A percentile compares a stretch with the other conserved stretches of the same genome.
Conservation (phyloP, 2,329 filamentous ascomycete species). For the Penicillium sp. region DNA sequence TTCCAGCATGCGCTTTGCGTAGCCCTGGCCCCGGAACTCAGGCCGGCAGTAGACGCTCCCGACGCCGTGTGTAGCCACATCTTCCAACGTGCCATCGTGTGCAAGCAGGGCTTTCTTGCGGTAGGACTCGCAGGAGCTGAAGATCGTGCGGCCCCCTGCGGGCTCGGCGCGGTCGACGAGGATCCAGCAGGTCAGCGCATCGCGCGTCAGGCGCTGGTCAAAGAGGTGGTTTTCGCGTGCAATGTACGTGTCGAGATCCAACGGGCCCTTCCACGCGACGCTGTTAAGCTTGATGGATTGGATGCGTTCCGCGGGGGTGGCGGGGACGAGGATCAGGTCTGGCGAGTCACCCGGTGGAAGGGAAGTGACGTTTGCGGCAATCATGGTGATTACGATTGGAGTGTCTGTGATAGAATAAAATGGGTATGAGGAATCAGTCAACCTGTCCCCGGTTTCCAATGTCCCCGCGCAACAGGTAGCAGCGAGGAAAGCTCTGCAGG, state of each 20-base stretch:
- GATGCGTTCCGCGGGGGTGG: conserved; percentile 54
- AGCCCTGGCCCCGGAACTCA: conserved; percentile 66
- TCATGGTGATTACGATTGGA: conserved; percentile 36
- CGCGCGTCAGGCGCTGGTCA: conserved; percentile 51
- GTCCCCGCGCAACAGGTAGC: no score
- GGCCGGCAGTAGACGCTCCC: conserved; percentile 75
- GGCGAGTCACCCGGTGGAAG: conserved; percentile 52
- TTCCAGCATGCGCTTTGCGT: conserved; percentile 71
- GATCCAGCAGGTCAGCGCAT: conserved; percentile 60
- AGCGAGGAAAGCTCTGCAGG: no score
- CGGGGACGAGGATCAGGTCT: conserved; percentile 53
- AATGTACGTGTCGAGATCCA: conserved; percentile 56
- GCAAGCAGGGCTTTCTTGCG: conserved; percentile 43
- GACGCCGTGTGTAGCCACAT: conserved; percentile 64
- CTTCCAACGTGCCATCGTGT: conserved; percentile 55
- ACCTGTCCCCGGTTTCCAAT: no score
- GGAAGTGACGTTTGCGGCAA: conserved; percentile 32
- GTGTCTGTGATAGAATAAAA: no score
- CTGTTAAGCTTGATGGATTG: conserved; percentile 55
- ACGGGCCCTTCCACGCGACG: conserved; percentile 56
- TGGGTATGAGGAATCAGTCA: no score
- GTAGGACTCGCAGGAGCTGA: conserved; percentile 59
- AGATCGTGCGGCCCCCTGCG: conserved; percentile 45
- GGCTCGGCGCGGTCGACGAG: conserved; percentile 50
- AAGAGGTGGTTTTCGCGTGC: conserved; percentile 55